Evolutionary conservation across 352 stramenopile species (phyloP), one percentile per base, ranked within the genome.

Genomic region (Pythium volutum): DNA sequence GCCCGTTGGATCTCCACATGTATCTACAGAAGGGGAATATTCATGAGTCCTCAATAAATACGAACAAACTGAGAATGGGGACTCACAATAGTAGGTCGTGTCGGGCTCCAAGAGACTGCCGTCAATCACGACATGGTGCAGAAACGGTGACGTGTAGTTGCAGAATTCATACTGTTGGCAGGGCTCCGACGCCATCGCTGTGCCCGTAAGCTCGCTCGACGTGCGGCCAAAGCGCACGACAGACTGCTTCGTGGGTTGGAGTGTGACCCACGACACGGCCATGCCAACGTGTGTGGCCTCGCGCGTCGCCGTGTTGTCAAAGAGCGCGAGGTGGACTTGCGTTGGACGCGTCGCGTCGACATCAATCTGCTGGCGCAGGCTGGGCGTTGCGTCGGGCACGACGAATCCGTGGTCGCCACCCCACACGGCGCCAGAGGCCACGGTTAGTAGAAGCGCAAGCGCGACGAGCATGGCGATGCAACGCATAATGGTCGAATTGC

Each of bases 81-180:
- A 79, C 77, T 20, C 71, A 93, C 84, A 96, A 34, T 78, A 93
- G 69, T 94, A 94, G 20, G 59, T 76, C 34, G 73, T 87, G 22
- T 67, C 71, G 2, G 82, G 73, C 15, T 57, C 38, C 16, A 96
- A 59, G 29, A 69, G 65, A 22, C 74, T 71, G 10, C 69, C 77
- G 1, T 74, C 64, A 26, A 95, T 75, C 3, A 70, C 69, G 33
- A 93, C 85, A 55, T 91, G 79, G 63, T 96, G 87, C 10, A 92
- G 63, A 62, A 75, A 92, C 7, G 80, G 80, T 5, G 82, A 93
- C 15, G 65, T 77, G 67, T 95, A 96, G 23, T 80, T 64, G 67
- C 84, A 92, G 62, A 91, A 94, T 50, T 71, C 34, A 62, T 96
- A 96, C 62, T 84, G 78, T 52, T 76, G 42, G 36, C 75, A 75